Base-by-base conservation (phyloP, 2,329 filamentous ascomycete species). In the Fusarium robinianum region DNA sequence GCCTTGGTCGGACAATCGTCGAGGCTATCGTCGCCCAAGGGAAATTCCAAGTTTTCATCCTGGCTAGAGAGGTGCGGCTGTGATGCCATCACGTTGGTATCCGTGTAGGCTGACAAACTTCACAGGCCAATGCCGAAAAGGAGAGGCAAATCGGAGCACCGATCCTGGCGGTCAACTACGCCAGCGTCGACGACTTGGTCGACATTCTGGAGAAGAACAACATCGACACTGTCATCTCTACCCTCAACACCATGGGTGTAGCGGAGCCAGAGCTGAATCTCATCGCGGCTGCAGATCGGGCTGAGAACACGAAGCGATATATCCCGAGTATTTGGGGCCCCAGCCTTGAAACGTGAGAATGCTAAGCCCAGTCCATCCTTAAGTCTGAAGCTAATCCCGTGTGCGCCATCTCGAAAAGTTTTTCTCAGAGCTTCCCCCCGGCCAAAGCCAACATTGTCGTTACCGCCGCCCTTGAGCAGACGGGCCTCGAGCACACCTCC, bases 1-100 rank as follows among this genome's bases (percentile, higher is more conserved):
- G 62, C n/a, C 60, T 77, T 2, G 75, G 75, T 9, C 67, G 66
- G 12, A 68, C 72, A 2, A 64, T 79, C 19, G 69, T 77, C 14
- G 73, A 78, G 12, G 69, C 63, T 15, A 50, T 78, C 11, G 51
- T 51, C 7, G 63, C 55, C 16, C 59, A 49, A 12, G 63, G 41
- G 30, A 66, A 68, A 27, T 65, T 72, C 40, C 45, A 71, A 8
- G 63, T 75, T 8, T 58, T 72, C 30, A 62, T 76, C 4, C 51
- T 77, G 4, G 62, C 68, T 16, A 67, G 74, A 24, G 68, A 68
- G 53, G 73, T 63, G 46, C 15, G 8, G 5, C n/a, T 22, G 6
- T 23, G 29, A 33, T 15, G 10, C 8, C 14, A 6, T 10, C 9
- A 9, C 19, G n/a, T n/a, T 26, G 9, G n/a, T 18, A 6, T 24